Conservation (phyloP, 495 filamentous ascomycete species). For the Pyrenula aspistea region DNA sequence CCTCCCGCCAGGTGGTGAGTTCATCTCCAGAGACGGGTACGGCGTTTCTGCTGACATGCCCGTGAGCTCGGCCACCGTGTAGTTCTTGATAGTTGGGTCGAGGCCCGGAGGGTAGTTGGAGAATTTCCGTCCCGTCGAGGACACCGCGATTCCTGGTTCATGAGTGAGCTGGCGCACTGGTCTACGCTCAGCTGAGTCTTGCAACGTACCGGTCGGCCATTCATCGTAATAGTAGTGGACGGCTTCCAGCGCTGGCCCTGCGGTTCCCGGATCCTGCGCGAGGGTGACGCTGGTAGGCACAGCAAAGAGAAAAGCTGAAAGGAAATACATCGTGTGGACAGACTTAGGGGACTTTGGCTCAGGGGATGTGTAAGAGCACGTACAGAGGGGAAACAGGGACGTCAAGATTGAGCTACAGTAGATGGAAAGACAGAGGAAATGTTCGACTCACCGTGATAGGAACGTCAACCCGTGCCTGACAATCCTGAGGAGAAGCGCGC, state of each 20-base stretch:
- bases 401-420: too few species aligned
- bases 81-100: slow-evolving; percentile 24
- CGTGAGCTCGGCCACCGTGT: slow-evolving; percentile 31
- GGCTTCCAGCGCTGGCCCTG: slow-evolving; percentile 23
- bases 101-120: slow-evolving; percentile 33
- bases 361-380: too few species aligned
- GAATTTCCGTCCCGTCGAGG: slow-evolving; percentile 27
- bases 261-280: slow-evolving; percentile 16
- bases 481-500: too few species aligned
- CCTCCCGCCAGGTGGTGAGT: slow-evolving; percentile 26
- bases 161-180: neutral
- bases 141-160: slow-evolving; percentile 26
- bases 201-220: slow-evolving; percentile 21
- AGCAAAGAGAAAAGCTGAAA: neutral
- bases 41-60: slow-evolving; percentile 23
- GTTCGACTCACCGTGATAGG: too few species aligned
- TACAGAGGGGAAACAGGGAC: too few species aligned
- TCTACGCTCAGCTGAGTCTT: neutral
- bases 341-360: too few species aligned
- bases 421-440: too few species aligned
- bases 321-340: neutral
- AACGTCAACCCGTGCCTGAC: too few species aligned
- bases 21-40: slow-evolving; percentile 26
- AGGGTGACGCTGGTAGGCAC: neutral
- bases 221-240: slow-evolving; percentile 29